Evolutionary conservation across 2,329 filamentous ascomycete genomes (phyloP), one percentile per base, ranked within the genome.

Genomic region (Microsporum audouinii): DNA sequence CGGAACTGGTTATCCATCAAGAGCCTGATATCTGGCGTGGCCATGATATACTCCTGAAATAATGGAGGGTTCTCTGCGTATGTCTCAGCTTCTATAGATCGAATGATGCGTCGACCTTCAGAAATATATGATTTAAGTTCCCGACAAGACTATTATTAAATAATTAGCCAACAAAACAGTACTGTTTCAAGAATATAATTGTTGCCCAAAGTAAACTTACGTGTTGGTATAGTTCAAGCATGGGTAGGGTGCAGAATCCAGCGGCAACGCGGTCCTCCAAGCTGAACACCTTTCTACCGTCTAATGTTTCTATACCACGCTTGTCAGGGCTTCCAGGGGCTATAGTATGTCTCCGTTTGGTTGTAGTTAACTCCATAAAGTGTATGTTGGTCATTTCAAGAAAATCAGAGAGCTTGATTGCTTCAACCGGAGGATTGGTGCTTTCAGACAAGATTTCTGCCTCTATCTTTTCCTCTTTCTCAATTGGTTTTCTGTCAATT

Each of bases 361-460:
- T 96, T 0, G 92, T 96, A n/a, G 88, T 96, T 57, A 99, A 80
- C 71, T 99, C 94, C 88, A 99, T 96, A 76, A 99, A 99, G 60
- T 91, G 89, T 68, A 99, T 96, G 62, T 89, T 95, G 1, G 92
- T 96, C 84, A 96, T 86, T 64, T 95, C 89, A 51, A 99, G 77
- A 75, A 99, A 99, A 59, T 96, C 88, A 67, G 96, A 90, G 2
- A 99, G 79, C 53, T 91, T 88, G 60, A 96, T 91, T 27, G 80
- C 79, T n/a, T 84, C 80, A 4, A 29, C 56, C 5, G 4, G n/a
- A 27, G 56, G 17, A 12, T 17, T 29, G n/a, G 14, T 55, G 5
- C 38, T 17, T 31, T n/a, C 10, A 43, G 29, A 36, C 23, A 31
- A 23, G 8, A 8, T 41, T 12, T 17, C 23, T 23, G 41, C 36